Evolutionary conservation across 805 yeast species (phyloP).

Genomic region (Kluyveromyces wickerhamii): DNA sequence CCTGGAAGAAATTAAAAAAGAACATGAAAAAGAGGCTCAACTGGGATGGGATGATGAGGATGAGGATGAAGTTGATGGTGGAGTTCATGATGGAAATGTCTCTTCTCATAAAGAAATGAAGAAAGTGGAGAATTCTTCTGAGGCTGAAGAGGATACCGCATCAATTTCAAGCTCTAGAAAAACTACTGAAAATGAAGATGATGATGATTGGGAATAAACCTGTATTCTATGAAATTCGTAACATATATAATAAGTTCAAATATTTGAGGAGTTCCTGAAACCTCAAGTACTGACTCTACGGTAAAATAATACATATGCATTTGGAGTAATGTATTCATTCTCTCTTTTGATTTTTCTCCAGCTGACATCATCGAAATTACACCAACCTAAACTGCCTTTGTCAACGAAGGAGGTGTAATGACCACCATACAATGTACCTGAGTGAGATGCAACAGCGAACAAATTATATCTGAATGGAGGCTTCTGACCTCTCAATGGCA

Average conservation of each 20-base stretch:
- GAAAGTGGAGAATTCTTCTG: slow-evolving; percentile 9
- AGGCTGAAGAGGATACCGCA: not conserved
- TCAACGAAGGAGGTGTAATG: slow-evolving; percentile 80
- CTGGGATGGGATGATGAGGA: slow-evolving; percentile 3
- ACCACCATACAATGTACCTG: slow-evolving; percentile 75
- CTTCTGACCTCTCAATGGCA: slow-evolving; percentile 64
- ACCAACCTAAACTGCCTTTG: slow-evolving; percentile 65
- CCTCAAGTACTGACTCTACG: slow-evolving; percentile 31
- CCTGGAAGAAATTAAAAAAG: slow-evolving; percentile 37
- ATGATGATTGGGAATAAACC: slow-evolving; percentile 54
- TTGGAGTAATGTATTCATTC: slow-evolving; percentile 52
- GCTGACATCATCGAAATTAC: slow-evolving; percentile 72
- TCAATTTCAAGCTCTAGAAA: slow-evolving; percentile 10
- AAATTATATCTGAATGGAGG: slow-evolving; percentile 76
- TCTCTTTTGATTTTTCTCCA: slow-evolving; percentile 46
- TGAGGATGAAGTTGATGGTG: slow-evolving; percentile 1
- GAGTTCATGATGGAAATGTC: no score
- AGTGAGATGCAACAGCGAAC: slow-evolving; percentile 78
- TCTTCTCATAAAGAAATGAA: slow-evolving; percentile 4
- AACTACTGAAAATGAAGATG: slow-evolving; percentile 37
- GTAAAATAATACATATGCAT: slow-evolving; percentile 81
- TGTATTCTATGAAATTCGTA: slow-evolving; percentile 4
- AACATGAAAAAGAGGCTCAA: not conserved
- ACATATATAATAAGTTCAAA: slow-evolving; percentile 4
- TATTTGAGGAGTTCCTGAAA: no score